phyloP scores from a whole-genome alignment of 2,329 filamentous ascomycete species.

The Cladorrhinum sp. region DNA sequence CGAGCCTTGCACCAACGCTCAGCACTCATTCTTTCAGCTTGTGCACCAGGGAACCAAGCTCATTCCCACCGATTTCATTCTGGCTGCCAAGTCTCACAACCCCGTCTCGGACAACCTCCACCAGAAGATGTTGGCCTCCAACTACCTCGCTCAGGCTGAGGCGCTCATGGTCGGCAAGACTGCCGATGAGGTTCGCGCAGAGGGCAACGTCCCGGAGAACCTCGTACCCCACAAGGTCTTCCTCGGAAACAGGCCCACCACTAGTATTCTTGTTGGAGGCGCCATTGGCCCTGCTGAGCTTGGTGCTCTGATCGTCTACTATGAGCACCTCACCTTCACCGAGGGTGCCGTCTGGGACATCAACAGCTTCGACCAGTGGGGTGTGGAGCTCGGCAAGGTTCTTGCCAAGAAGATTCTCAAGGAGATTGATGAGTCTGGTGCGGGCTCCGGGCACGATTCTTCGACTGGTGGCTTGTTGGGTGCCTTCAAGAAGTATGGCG shows the following conservation, averaged over 20 bases:
- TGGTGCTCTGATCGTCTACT: conserved; percentile 95
- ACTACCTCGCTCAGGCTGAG: conserved; percentile 87
- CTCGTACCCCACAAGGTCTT: conserved; percentile 99
- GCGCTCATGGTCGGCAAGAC: conserved; percentile 90
- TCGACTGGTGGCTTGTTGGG: conserved; percentile 87
- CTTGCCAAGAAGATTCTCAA: conserved; percentile 86
- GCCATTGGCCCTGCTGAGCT: conserved; percentile 92
- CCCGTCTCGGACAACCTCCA: conserved; percentile 87
- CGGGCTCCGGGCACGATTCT: conserved; percentile 72
- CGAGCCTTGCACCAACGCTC: conserved; percentile 97
- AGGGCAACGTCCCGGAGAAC: conserved; percentile 64
- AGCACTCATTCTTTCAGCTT: conserved; percentile 99
- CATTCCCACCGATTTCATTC: conserved; percentile 96
- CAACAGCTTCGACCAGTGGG: conserved; percentile 99
- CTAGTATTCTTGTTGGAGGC: conserved; percentile 83
- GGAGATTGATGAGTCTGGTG: conserved; percentile 79
- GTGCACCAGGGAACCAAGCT: conserved; percentile 99
- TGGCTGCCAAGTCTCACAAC: conserved; percentile 96
- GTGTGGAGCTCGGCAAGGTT: conserved; percentile 95
- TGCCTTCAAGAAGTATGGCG: conserved; percentile 78
- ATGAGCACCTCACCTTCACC: conserved; percentile 97
- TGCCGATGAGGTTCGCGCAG: conserved; percentile 71
- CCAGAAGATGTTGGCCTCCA: conserved; percentile 92
- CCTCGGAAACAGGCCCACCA: conserved; percentile 94
- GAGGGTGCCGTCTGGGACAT: conserved; percentile 99